Conservation (phyloP, 1,284 basidiomycete genomes). For the Tilletia caries region DNA sequence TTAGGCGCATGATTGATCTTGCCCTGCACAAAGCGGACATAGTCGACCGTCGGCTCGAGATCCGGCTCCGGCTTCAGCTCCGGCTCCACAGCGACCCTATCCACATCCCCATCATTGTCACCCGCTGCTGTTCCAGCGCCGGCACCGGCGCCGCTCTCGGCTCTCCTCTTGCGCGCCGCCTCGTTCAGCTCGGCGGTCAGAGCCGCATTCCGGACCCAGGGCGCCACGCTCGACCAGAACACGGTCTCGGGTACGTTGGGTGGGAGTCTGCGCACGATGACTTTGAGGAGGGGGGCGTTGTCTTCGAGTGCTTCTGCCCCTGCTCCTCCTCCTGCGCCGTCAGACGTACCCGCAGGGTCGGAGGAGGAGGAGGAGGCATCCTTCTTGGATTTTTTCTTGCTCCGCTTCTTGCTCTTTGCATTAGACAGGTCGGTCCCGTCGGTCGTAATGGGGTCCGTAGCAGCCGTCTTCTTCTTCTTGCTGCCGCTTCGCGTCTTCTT, state of each 20-base stretch:
- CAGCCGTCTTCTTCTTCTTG: too few species aligned
- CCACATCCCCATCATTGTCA: constrained; percentile 28
- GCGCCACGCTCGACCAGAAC: constrained; percentile 85
- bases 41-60: constrained; percentile 31
- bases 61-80: background rate
- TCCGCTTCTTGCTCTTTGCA: too few species aligned
- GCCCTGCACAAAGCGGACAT: constrained; percentile 33
- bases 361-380: background rate
- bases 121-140: constrained; percentile 64
- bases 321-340: background rate
- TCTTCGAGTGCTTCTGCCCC: background rate
- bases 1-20: constrained; percentile 36
- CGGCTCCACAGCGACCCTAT: too few species aligned
- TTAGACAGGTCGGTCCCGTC: too few species aligned
- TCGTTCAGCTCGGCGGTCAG: constrained; percentile 69
- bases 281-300: constrained; percentile 63
- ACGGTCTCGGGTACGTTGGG: constrained; percentile 85
- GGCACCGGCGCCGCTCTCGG: constrained; percentile 47
- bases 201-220: constrained; percentile 70
- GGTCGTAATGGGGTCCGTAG: too few species aligned
- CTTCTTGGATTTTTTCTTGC: too few species aligned
- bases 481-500: too few species aligned
- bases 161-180: constrained; percentile 43
- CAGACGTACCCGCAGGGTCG: background rate
- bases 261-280: constrained; percentile 80